Conservation (phyloP, 148 eudicot species). For the Arbutus unedo region DNA sequence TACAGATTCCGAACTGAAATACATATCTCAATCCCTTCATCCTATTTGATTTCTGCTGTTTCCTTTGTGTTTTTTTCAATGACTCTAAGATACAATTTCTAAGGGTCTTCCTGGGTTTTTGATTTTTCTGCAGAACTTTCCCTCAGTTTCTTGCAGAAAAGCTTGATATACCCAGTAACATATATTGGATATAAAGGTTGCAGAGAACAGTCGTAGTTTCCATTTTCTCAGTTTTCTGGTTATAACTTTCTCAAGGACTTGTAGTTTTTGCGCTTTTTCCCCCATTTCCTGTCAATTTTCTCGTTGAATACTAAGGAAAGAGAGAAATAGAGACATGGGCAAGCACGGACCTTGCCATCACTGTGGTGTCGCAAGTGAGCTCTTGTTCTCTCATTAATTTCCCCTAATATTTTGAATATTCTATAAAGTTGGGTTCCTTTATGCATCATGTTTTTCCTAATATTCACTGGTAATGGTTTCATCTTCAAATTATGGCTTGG, state of each 20-base stretch:
- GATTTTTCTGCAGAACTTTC: slow-evolving; percentile 24
- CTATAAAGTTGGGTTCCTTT: slow-evolving; percentile 14
- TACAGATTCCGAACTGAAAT: slow-evolving; percentile 33
- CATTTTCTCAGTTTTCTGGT: slow-evolving; percentile 8
- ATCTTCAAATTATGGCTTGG: slow-evolving; percentile 24
- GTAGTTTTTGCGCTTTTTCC: background rate
- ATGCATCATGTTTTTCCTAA: slow-evolving; percentile 1
- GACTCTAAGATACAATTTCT: slow-evolving; percentile 27
- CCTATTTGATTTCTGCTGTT: slow-evolving; percentile 33
- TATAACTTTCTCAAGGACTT: slow-evolving; percentile 12
- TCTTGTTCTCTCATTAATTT: slow-evolving; percentile 26
- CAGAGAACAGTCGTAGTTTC: slow-evolving; percentile 28
- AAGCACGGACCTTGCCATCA: slow-evolving; percentile 99
- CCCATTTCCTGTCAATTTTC: slow-evolving; percentile 17
- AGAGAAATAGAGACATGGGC: slow-evolving; percentile 64
- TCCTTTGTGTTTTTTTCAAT: slow-evolving; percentile 27
- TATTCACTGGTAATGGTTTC: slow-evolving; percentile 17
- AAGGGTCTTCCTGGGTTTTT: slow-evolving; percentile 37
- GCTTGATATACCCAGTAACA: slow-evolving; percentile 16
- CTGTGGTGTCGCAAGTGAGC: slow-evolving; percentile 99
- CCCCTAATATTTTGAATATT: slow-evolving; percentile 7
- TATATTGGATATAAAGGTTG: slow-evolving; percentile 24
- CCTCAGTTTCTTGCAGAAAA: slow-evolving; percentile 35
- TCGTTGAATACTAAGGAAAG: slow-evolving; percentile 18
- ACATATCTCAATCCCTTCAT: slow-evolving; percentile 31